Base-by-base conservation (phyloP, 331 rosid species). In the Malus hybrid region DNA sequence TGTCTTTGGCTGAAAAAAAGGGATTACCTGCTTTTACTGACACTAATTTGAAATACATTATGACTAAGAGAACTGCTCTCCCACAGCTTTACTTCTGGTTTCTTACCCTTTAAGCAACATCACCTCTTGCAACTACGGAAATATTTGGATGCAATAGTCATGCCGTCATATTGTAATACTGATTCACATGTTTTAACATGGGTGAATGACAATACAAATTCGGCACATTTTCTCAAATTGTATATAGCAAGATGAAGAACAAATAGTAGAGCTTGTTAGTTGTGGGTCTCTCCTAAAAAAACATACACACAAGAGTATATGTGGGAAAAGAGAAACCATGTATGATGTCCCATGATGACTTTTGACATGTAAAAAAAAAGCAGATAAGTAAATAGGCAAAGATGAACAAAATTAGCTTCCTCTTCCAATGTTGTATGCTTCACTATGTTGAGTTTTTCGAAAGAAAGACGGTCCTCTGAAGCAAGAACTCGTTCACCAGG, bases 381-480 rank as follows among this genome's bases (percentile, higher is more conserved):
- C 9, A 70, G 7, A 70, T 18, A 27, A 11, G 28, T 29, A 70
- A 71, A 70, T 61, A 63, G 74, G 70, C 32, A 32, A 52, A 78
- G 81, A 14, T 48, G 12, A 50, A 50, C 52, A 64, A 5, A 31
- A 74, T 69, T 62, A 67, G 54, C 57, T 75, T 70, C 65, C 50
- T 70, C 70, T 71, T 66, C 74, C 65, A 56, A 73, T 74, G 75
- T 64, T 64, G 34, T 6, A 16, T 34, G 77, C 78, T 31, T 83
- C 69, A 78, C 75, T 42, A 64, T 73, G 61, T 80, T 70, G 78
- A 69, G 67, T 69, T 69, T 66, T 65, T 52, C 22, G 70, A 73
- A 75, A 74, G 65, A 79, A 81, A 85, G 80, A 66, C 79, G 86
- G 86, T 86, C 90, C 91, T 88, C 85, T 71, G 79, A 60, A 69